Evolutionary conservation across 1,139 yeast species (phyloP).

Genomic region (Suhomyces wounanorum): DNA sequence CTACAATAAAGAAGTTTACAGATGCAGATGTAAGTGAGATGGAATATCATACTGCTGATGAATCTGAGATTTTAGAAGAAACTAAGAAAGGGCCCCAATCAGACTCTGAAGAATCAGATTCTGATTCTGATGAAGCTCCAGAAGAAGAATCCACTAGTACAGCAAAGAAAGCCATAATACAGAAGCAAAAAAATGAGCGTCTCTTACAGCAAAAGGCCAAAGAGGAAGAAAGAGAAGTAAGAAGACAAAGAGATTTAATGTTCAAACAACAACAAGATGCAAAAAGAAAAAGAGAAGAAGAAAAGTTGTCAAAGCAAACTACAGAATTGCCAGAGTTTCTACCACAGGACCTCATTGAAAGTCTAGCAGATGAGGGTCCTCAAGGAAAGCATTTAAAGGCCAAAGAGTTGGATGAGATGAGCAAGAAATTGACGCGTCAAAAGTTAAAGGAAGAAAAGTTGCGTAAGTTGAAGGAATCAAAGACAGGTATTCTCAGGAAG

Average conservation of each 20-base stretch:
- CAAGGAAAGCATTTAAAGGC: constrained; percentile 40
- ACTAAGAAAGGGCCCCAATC: constrained; percentile 20
- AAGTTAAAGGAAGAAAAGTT: constrained; percentile 43
- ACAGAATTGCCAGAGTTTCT: constrained; percentile 50
- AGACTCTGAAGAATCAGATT: constrained; percentile 17
- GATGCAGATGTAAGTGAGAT: constrained; percentile 18
- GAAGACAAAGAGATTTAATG: constrained; percentile 50
- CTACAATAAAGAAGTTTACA: constrained; percentile 22
- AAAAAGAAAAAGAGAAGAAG: constrained; percentile 29
- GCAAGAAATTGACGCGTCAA: constrained; percentile 24
- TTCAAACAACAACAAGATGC: constrained; percentile 52
- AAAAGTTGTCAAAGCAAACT: constrained; percentile 21
- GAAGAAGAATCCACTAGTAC: constrained; percentile 44
- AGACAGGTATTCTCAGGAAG: constrained; percentile 41
- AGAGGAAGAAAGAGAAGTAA: constrained; percentile 45
- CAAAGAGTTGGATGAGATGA: constrained; percentile 37
- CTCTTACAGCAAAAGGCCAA: constrained; percentile 37
- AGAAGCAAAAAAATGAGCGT: constrained; percentile 35
- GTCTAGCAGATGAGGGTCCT: constrained; percentile 20
- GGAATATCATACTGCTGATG: constrained; percentile 25
- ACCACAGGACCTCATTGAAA: constrained; percentile 50
- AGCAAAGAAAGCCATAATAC: constrained; percentile 34
- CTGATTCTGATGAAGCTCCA: constrained; percentile 48
- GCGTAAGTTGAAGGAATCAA: constrained; percentile 41
- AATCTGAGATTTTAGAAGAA: constrained; percentile 16